phyloP scores from a whole-genome alignment of 1,284 basidiomycete genomes.

The Mycosarcoma maydis region DNA sequence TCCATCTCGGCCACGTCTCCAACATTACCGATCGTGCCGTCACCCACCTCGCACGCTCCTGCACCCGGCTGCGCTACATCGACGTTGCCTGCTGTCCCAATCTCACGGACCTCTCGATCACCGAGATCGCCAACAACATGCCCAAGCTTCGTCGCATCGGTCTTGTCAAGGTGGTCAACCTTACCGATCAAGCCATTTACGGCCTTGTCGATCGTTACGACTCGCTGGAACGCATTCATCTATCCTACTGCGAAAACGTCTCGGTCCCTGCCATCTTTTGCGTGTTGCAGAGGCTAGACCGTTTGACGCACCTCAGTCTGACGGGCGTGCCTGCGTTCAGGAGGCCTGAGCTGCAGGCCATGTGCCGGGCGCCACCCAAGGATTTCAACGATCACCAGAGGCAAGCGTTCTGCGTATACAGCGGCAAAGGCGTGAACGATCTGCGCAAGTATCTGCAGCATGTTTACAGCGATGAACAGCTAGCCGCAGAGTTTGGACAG shows the following conservation, averaged over 20 bases:
- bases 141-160: constrained; percentile 93
- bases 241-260: constrained; percentile 97
- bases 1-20: constrained; percentile 90
- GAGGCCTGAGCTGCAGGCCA: constrained; percentile 83
- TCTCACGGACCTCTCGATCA: constrained; percentile 91
- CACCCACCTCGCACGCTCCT: constrained; percentile 81
- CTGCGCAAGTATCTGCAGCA: constrained; percentile 74
- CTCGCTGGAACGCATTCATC: constrained; percentile 87
- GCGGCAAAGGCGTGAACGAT: constrained; percentile 86
- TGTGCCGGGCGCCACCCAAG: constrained; percentile 86
- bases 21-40: constrained; percentile 89
- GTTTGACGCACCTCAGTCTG: constrained; percentile 91
- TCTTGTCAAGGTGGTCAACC: constrained; percentile 86
- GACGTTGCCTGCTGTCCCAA: constrained; percentile 95
- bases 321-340: constrained; percentile 95
- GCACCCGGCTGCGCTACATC: constrained; percentile 92
- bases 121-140: constrained; percentile 82
- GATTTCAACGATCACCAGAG: constrained; percentile 92
- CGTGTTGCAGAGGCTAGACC: constrained; percentile 84
- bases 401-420: constrained; percentile 95
- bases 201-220: constrained; percentile 79
- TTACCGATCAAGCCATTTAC: constrained; percentile 93
- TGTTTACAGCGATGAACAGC: constrained; percentile 50
- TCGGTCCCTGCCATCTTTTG: constrained; percentile 89
- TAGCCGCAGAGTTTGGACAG: constrained; percentile 46